These are phyloP conservation scores for Platanthera zijinensis DNA, from an alignment of 106 monocot genomes.

Conservation along the genomic window DNA sequence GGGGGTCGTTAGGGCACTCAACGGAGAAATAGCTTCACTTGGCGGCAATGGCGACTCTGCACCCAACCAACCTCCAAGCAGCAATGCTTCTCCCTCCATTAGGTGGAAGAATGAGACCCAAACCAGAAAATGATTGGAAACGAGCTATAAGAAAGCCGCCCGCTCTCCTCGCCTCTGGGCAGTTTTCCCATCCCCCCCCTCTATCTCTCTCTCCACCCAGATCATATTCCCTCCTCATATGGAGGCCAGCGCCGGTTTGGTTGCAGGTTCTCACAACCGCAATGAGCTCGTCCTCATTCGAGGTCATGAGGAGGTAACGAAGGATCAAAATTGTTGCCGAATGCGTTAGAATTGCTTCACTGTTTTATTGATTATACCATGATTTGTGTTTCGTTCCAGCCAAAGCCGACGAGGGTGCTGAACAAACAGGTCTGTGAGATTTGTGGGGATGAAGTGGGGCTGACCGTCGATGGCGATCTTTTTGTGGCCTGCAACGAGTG, in stretches of 20 bases:
- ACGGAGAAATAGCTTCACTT: conserved; percentile 40
- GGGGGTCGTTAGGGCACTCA: not conserved
- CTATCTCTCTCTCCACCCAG: not conserved
- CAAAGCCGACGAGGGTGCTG: conserved; percentile 45
- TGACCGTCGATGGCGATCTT: conserved; percentile 71
- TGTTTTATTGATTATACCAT: not conserved
- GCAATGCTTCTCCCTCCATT: conserved; percentile 12
- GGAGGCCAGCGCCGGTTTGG: conserved; percentile 90
- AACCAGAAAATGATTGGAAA: not conserved
- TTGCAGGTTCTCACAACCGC: conserved; percentile 91
- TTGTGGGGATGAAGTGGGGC: conserved; percentile 75
- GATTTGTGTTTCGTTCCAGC: conserved; percentile 29
- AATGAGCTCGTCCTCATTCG: conserved; percentile 95
- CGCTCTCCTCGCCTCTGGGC: not conserved
- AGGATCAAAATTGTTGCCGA: not conserved
- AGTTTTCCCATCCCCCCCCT: not conserved
- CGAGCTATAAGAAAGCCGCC: not conserved
- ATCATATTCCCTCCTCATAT: conserved; percentile 18
- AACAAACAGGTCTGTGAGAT: conserved; percentile 88
- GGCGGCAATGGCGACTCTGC: conserved; percentile 82
- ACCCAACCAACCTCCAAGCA: conserved; percentile 35
- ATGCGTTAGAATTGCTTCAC: not conserved
- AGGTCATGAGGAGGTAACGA: conserved; percentile 77
- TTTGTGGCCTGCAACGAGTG: conserved; percentile 96
- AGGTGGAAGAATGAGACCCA: conserved; percentile 30